Base-by-base conservation (phyloP, 2,329 filamentous ascomycete species). In the Calonectria multiphialidica region DNA sequence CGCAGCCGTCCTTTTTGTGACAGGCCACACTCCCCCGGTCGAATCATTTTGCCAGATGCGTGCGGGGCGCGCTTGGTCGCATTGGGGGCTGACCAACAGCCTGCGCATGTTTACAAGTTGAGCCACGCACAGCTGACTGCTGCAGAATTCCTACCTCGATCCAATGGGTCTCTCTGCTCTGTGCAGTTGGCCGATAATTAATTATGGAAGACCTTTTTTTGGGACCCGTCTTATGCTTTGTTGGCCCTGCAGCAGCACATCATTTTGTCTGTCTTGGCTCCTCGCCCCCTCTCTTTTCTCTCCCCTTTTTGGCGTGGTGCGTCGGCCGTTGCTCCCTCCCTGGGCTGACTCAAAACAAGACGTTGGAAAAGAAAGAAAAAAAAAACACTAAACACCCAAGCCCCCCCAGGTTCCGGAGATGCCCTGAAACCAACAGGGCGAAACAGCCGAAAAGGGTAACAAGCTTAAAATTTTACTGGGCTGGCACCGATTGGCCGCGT, bases 381-480 rank as follows among this genome's bases (percentile, higher is more conserved):
- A 37, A 57, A 21, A 4, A n/a, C 53, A n/a, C 28, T 23, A 37
- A 15, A 8, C n/a, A 42, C 40, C 9, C 42, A 18, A 42, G 37
- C 50, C 53, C 30, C n/a, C 53, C n/a, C 7, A 13, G 33, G 42
- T 44, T 57, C 33, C 21, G 13, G 13, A 57, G 10, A n/a, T 42
- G 25, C 15, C 10, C 30, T 55, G 50, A 37, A 37, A 57, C 33
- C 30, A 23, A 37, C 33, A 35, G 12, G 33, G 30, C 53, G 53
- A 37, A 57, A 57, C 53, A 57, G 53, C 53, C 53, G n/a, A 37
- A 57, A 57, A n/a, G n/a, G n/a, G 53, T 5, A 57, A 57, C 21
- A 30, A 37, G 53, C 53, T 57, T 57, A 57, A 57, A 16, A 23
- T 55, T 55, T 50, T 49, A 30, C 33, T 5, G n/a, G n/a, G 10